phyloP scores from a whole-genome alignment of 1,284 basidiomycete genomes.

The Puccinia triticina region DNA sequence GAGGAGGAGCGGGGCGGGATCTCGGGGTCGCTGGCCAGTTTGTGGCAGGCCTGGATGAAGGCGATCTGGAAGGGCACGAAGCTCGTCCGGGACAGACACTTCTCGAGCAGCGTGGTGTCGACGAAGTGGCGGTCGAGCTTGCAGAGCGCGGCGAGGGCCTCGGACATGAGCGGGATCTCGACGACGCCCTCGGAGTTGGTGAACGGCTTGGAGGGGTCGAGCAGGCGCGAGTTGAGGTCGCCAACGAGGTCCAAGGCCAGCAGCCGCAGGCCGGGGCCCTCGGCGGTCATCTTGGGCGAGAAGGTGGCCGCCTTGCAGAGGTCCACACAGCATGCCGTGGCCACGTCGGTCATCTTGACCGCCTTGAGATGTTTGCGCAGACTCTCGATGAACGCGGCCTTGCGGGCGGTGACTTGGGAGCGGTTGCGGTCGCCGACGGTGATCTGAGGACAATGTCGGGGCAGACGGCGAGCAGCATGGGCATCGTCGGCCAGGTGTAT shows the following conservation, averaged over 20 bases:
- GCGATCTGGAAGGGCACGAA: constrained; percentile 51
- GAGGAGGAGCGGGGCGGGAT: too few species aligned
- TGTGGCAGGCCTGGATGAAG: constrained; percentile 51
- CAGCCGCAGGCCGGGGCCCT: constrained; percentile 67
- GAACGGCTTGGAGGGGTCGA: constrained; percentile 56
- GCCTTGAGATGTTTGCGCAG: constrained; percentile 56
- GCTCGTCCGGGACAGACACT: constrained; percentile 48
- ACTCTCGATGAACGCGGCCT: constrained; percentile 53
- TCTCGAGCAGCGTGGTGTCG: constrained; percentile 37
- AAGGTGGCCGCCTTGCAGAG: constrained; percentile 77
- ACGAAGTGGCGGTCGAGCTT: constrained; percentile 55
- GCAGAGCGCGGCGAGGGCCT: constrained; percentile 57
- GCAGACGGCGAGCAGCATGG: constrained; percentile 74
- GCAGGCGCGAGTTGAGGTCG: constrained; percentile 51
- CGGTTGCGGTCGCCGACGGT: constrained; percentile 62
- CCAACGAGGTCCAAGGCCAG: constrained; percentile 72
- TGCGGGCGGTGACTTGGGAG: constrained; percentile 57
- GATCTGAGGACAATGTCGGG: constrained; percentile 70
- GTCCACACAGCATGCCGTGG: constrained; percentile 76
- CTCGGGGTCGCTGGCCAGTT: constrained; percentile 31
- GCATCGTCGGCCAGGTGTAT: constrained; percentile 78
- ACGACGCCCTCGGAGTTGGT: constrained; percentile 55
- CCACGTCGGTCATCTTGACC: constrained; percentile 66
- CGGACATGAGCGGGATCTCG: constrained; percentile 57
- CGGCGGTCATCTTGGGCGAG: constrained; percentile 65